Percentiles rank a stretch among this genome's conserved stretches.
These are phyloP conservation scores for Verruconis gallopava DNA, from an alignment of 2,329 filamentous ascomycete genomes.

Conservation along the genomic window DNA sequence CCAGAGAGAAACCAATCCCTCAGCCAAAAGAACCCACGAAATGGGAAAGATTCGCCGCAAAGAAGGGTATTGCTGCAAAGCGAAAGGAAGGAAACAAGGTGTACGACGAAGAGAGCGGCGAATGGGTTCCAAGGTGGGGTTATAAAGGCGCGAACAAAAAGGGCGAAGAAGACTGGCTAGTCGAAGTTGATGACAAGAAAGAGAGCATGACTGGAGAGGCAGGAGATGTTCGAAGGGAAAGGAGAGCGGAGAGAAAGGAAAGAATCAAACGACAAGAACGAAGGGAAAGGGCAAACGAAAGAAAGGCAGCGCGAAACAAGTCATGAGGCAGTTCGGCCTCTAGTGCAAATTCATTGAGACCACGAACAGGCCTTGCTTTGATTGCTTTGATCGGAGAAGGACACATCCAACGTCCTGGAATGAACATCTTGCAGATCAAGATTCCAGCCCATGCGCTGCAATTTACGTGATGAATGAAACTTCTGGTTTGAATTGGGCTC, in stretches of 20 bases:
- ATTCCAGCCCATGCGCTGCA: no score
- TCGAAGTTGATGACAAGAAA: constrained; percentile 68
- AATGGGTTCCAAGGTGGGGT: constrained; percentile 92
- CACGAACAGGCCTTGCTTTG: no score
- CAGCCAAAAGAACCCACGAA: constrained; percentile 72
- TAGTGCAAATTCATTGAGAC: no score
- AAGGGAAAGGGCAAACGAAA: constrained; percentile 42
- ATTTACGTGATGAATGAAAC: no score
- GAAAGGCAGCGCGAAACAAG: constrained; percentile 51
- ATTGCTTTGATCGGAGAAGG: no score
- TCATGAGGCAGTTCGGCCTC: no score
- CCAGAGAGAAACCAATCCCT: constrained; percentile 85
- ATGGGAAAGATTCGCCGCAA: constrained; percentile 91
- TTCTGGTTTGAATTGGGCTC: no score
- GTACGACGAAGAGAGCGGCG: constrained; percentile 71
- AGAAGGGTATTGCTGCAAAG: constrained; percentile 93
- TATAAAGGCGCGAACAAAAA: constrained; percentile 85
- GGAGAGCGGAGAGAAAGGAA: constrained; percentile 47
- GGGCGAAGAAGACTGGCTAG: constrained; percentile 72
- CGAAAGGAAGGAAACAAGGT: constrained; percentile 67
- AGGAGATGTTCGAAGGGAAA: constrained; percentile 42
- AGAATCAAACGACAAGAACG: constrained; percentile 29
- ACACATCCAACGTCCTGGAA: no score
- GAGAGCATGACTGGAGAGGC: constrained; percentile 54
- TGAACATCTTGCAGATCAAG: no score